phyloP scores from a whole-genome alignment of 441 rosid species.

The Lepidium campestre region DNA sequence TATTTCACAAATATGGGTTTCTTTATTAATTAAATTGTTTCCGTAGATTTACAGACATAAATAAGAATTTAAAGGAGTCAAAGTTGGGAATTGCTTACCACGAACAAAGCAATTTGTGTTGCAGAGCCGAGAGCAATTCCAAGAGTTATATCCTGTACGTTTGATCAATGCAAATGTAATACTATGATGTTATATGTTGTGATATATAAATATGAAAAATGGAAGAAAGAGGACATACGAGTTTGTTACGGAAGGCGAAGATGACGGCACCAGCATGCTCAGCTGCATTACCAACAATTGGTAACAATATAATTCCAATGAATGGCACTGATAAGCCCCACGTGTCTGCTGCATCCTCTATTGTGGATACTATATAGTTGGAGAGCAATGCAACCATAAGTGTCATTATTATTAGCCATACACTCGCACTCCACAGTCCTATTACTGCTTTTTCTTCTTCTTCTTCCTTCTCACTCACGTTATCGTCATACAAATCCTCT shows the following conservation, averaged over 20 bases:
- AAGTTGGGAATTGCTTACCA: constrained; percentile 41
- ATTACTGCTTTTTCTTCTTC: constrained; percentile 58
- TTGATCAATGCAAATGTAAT: background rate
- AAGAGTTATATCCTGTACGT: constrained; percentile 67
- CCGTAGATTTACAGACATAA: background rate
- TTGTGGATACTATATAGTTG: constrained; percentile 58
- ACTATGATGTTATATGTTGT: background rate
- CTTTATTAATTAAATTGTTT: too few species aligned
- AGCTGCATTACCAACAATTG: constrained; percentile 93
- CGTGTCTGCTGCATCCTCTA: constrained; percentile 72
- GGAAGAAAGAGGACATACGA: constrained; percentile 36
- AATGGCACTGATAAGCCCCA: constrained; percentile 90
- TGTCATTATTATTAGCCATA: constrained; percentile 57
- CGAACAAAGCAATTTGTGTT: constrained; percentile 81
- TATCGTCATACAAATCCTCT: constrained; percentile 38
- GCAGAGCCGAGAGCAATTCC: constrained; percentile 95
- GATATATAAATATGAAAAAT: too few species aligned
- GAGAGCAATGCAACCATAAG: constrained; percentile 51
- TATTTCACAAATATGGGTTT: background rate
- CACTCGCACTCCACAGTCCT: constrained; percentile 53
- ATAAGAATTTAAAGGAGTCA: background rate
- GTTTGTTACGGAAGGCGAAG: constrained; percentile 82
- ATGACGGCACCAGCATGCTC: constrained; percentile 95
- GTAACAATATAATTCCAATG: constrained; percentile 75
- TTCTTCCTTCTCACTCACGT: constrained; percentile 54